Evolutionary conservation across 2,329 filamentous ascomycete species (phyloP).

Genomic region (Blastomyces silverae): DNA sequence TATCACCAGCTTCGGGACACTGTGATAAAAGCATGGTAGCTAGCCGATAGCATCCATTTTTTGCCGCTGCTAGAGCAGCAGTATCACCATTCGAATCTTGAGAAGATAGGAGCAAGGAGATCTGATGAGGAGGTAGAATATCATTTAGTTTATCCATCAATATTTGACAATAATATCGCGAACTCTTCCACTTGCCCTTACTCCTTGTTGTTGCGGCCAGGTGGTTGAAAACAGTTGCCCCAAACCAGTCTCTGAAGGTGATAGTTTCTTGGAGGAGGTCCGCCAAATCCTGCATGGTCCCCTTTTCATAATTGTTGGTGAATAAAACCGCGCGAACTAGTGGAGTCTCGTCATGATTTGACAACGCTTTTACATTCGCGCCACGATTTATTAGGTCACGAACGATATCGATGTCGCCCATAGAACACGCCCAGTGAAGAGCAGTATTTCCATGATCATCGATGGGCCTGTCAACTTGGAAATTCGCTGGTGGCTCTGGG

Average conservation of each 20-base stretch:
- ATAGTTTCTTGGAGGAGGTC: slow-evolving; percentile 78
- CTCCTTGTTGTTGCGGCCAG: slow-evolving; percentile 82
- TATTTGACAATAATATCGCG: slow-evolving; percentile 87
- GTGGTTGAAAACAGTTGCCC: slow-evolving; percentile 88
- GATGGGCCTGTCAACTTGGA: slow-evolving; percentile 85
- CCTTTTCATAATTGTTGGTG: slow-evolving; percentile 93
- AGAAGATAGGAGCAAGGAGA: slow-evolving; percentile 71
- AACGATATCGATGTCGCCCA: slow-evolving; percentile 91
- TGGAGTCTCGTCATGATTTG: slow-evolving; percentile 71
- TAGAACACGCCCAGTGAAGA: slow-evolving; percentile 93
- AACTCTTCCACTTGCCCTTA: slow-evolving; percentile 79
- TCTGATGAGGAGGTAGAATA: slow-evolving; percentile 64
- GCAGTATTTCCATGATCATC: slow-evolving; percentile 89
- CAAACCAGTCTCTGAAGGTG: slow-evolving; percentile 68
- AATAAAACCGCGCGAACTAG: slow-evolving; percentile 93
- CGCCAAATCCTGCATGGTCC: slow-evolving; percentile 78
- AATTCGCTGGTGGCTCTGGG: slow-evolving; percentile 77
- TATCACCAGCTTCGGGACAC: slow-evolving; percentile 68
- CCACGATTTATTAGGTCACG: slow-evolving; percentile 77
- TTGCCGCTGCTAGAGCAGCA: slow-evolving; percentile 76
- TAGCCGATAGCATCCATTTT: slow-evolving; percentile 75
- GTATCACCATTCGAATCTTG: slow-evolving; percentile 87
- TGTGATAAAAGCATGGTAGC: slow-evolving; percentile 62
- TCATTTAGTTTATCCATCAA: slow-evolving; percentile 82
- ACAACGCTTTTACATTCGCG: slow-evolving; percentile 64